These are phyloP conservation scores for Cucurbita pepo DNA, from an alignment of 306 rosid species.

Conservation along the genomic window DNA sequence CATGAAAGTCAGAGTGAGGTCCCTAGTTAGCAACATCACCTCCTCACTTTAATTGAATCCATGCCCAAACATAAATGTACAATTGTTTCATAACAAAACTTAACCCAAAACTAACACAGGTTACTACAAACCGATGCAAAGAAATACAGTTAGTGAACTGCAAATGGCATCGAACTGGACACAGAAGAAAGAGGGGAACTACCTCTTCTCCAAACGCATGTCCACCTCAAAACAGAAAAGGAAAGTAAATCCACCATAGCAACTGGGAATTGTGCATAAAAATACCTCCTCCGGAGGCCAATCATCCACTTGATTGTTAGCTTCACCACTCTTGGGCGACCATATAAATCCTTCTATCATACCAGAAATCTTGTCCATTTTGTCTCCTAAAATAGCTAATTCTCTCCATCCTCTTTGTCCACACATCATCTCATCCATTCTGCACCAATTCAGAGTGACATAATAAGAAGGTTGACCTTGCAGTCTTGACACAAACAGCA, in stretches of 20 bases:
- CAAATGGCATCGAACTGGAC: neutral
- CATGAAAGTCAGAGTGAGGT: slow-evolving; percentile 82
- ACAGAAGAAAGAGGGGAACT: slow-evolving; percentile 3
- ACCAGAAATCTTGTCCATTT: slow-evolving; percentile 63
- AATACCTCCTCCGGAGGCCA: slow-evolving; percentile 92
- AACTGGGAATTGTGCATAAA: slow-evolving; percentile 5
- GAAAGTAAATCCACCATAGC: slow-evolving; percentile 4
- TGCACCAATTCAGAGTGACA: slow-evolving; percentile 20
- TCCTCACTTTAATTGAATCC: slow-evolving; percentile 13
- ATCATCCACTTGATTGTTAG: slow-evolving; percentile 28
- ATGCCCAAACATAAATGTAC: neutral
- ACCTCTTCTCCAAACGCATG: slow-evolving; percentile 7
- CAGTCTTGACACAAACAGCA: neutral
- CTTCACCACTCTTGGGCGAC: slow-evolving; percentile 39
- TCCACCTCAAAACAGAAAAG: slow-evolving; percentile 11
- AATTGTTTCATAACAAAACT: neutral
- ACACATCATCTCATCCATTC: slow-evolving; percentile 98
- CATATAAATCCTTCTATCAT: slow-evolving; percentile 71
- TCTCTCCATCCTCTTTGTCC: slow-evolving; percentile 99
- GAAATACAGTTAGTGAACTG: neutral
- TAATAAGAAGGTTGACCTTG: neutral
- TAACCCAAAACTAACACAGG: neutral
- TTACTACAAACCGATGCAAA: neutral
- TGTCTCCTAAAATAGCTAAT: slow-evolving; percentile 77
- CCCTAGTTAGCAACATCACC: slow-evolving; percentile 47